Evolutionary conservation across 2,329 filamentous ascomycete species (phyloP), one percentile per base, ranked within the genome.

Genomic region (Cladosporium sp.): DNA sequence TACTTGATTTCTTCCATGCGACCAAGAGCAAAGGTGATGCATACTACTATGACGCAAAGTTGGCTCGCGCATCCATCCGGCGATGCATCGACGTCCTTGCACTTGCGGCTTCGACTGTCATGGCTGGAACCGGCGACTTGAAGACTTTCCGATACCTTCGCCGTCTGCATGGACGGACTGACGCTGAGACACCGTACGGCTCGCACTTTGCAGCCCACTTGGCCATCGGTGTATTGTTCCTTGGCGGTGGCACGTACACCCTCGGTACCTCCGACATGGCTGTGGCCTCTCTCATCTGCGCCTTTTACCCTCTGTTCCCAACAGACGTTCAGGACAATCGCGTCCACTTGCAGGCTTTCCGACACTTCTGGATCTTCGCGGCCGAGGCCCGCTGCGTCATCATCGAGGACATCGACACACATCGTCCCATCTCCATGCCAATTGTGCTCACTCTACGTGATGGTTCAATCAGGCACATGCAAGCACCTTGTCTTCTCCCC

Each of bases 311-410:
- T 0, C 85, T 97, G 23, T 97, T 96, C 76, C 95, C 95, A 0
- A 90, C 87, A 11, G 90, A 88, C 33, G 91, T 98, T 1, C 90
- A 96, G 73, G 95, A 99, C 79, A 98, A 98, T 75, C 90, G 91
- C 69, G 93, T 92, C 12, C 95, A 99, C 73, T 84, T 99, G 6
- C 95, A 99, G 80, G 95, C 96, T 3, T 95, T 99, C 80, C 88
- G 96, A 5, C 94, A 99, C 78, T 91, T 99, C 74, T 99, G 95
- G 95, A 94, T 97, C 12, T 84, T 99, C 3, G 95, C 95, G 1
- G 90, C 91, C 0, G 95, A 99, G 73, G 88, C 92, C 11, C 87
- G 96, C 61, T 98, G 94, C 75, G 85, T 99, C 0, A 87, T 99
- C 0, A 87, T 92, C 21, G 91, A 94, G 67, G 95, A 99, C 71